These are phyloP conservation scores for Zangia roseola DNA, from an alignment of 768 basidiomycete species.

Conservation along the genomic window DNA sequence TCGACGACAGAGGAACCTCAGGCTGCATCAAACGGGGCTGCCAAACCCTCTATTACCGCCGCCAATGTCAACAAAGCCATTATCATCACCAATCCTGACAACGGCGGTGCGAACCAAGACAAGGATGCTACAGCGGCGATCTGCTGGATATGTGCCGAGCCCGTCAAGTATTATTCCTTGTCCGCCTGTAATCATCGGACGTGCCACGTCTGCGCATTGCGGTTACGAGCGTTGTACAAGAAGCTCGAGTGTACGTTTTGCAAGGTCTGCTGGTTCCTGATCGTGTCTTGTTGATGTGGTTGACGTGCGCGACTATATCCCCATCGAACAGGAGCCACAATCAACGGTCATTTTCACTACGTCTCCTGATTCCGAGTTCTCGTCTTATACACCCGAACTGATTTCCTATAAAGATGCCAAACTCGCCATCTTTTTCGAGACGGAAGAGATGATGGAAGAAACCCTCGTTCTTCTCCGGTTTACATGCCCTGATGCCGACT, in stretches of 20 bases:
- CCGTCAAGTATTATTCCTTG: conserved; percentile 85
- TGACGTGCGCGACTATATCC: no score
- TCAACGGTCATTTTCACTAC: conserved; percentile 70
- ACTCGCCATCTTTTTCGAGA: conserved; percentile 83
- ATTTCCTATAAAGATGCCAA: conserved; percentile 69
- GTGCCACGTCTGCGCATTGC: conserved; percentile 90
- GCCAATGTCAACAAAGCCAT: neutral
- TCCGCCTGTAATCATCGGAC: conserved; percentile 93
- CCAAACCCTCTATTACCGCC: neutral
- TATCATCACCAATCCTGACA: neutral
- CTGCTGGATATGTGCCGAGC: conserved; percentile 96
- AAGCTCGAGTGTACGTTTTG: conserved; percentile 93
- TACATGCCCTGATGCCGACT: conserved; percentile 87
- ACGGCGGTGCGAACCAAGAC: conserved; percentile 22
- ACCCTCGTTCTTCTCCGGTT: conserved; percentile 87
- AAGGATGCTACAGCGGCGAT: conserved; percentile 37
- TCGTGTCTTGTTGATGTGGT: neutral
- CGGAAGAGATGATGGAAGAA: conserved; percentile 92
- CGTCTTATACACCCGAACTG: conserved; percentile 52
- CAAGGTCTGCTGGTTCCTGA: conserved; percentile 56
- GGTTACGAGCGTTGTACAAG: conserved; percentile 90
- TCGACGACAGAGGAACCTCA: neutral
- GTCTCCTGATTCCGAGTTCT: conserved; percentile 59
- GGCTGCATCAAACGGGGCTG: neutral
- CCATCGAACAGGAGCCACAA: conserved; percentile 60